Percentiles rank a stretch among this genome's conserved stretches.
These are phyloP conservation scores for Fraxinus greggii DNA, from an alignment of 305 asterid species.

Conservation along the genomic window DNA sequence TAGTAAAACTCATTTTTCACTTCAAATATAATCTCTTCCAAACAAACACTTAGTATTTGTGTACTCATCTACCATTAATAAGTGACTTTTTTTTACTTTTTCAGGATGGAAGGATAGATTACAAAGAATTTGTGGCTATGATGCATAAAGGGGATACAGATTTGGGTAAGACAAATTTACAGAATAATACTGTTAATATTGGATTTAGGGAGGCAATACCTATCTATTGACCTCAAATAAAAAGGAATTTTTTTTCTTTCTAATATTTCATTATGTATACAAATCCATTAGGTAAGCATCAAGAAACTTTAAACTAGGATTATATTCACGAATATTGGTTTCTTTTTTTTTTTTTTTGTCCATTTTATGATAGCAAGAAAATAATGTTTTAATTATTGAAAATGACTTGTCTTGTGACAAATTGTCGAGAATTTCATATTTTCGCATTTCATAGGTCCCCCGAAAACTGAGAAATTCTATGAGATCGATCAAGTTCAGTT, in stretches of 20 bases:
- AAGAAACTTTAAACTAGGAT: neutral
- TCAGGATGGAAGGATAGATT: slow-evolving; percentile 79
- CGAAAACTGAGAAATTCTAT: neutral
- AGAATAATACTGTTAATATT: slow-evolving; percentile 29
- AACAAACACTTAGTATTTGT: neutral
- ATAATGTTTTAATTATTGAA: neutral
- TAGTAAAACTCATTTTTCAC: neutral
- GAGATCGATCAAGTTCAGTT: neutral
- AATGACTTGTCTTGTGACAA: neutral
- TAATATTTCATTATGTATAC: slow-evolving; percentile 3
- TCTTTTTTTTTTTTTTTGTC: neutral
- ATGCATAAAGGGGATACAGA: slow-evolving; percentile 59
- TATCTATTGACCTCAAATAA: slow-evolving; percentile 32
- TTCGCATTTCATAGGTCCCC: neutral
- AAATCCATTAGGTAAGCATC: neutral
- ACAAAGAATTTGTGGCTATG: slow-evolving; percentile 77
- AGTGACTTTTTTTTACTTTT: neutral
- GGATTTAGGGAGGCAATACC: slow-evolving; percentile 47
- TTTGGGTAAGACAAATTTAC: slow-evolving; percentile 39
- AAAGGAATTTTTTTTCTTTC: neutral
- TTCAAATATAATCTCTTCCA: neutral
- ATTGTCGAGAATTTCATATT: neutral
- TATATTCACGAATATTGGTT: neutral
- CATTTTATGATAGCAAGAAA: neutral
- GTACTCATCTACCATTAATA: neutral